Evolutionary conservation across 495 filamentous ascomycete genomes (phyloP).

Genomic region (Thozetella sp.): DNA sequence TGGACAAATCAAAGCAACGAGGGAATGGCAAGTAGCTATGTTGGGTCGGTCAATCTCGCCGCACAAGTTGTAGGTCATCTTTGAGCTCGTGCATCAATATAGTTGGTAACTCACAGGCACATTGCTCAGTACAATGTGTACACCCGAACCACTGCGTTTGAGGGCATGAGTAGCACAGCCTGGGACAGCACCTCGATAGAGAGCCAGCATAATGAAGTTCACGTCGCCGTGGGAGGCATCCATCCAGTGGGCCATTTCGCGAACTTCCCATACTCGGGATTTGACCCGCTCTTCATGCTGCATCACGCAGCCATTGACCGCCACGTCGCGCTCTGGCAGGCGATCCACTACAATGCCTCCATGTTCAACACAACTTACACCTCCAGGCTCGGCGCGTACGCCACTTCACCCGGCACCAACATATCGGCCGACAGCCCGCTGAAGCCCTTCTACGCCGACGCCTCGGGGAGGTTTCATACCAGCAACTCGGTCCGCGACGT

Average conservation of each 20-base stretch:
- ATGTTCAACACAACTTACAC: constrained; percentile 19
- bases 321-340: constrained; percentile 33
- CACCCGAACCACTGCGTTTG: constrained; percentile 16
- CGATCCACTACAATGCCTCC: constrained; percentile 17
- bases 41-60: neutral
- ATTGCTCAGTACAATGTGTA: constrained; percentile 24
- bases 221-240: constrained; percentile 22
- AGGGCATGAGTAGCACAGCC: constrained; percentile 26
- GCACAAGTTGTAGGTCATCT: constrained; percentile 1
- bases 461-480: constrained; percentile 24
- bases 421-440: constrained; percentile 32
- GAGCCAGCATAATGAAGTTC: constrained; percentile 19
- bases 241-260: constrained; percentile 14
- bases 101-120: neutral
- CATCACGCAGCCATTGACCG: constrained; percentile 40
- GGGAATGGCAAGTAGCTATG: constrained; percentile 17
- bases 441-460: constrained; percentile 33
- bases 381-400: constrained; percentile 15
- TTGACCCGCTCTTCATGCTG: constrained; percentile 29
- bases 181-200: constrained; percentile 24
- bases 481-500: constrained; percentile 18
- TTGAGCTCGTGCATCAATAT: neutral
- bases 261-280: constrained; percentile 15
- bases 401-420: constrained; percentile 14
- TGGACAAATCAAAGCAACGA: constrained; percentile 16